Base-by-base conservation (phyloP, 129 eudicot genomes). In the Cynara cardunculus region DNA sequence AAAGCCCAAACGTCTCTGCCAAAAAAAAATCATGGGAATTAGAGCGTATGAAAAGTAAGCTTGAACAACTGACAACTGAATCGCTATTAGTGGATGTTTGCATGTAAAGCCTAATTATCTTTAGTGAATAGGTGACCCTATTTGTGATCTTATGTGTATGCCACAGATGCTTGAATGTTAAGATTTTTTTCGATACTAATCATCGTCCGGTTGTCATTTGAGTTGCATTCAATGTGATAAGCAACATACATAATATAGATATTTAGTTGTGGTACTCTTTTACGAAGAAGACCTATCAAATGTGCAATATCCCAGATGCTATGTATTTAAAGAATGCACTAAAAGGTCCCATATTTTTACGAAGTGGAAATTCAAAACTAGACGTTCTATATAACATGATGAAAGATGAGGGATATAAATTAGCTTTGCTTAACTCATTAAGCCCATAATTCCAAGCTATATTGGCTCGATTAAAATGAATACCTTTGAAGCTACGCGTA, bases 1-100 rank as follows among this genome's bases (percentile, higher is more conserved):
- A 93, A 93, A 11, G 94, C 91, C 98, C 98, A 91, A 25, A 91
- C 88, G 76, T 91, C 97, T 86, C 93, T 91, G 97, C 78, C 71
- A 81, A 61, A 41, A 78, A 24, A 64, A 64, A 64, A 64, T 24
- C 69, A 24, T 9, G 27, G 16, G 27, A 22, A 62, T 53, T 53
- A 53, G 64, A 53, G 8, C 22, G 1, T 53, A 22, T 53, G 13
- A 61, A 61, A 18, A n/a, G 64, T 53, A 53, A 53, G 64, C 64
- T 14, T 53, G 5, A 46, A 12, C n/a, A 14, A 46, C 59, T 46
- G 59, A 46, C 5, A 11, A 19, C 65, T 49, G n/a, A 49, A 49
- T 18, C 19, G 62, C 62, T 49, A 14, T 14, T 13, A 2, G 62
- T 7, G n/a, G 65, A 56, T 56, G 53, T 56, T 56, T 56, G 18